phyloP scores from a whole-genome alignment of 2,329 filamentous ascomycete species.

The Colletotrichum sp. region DNA sequence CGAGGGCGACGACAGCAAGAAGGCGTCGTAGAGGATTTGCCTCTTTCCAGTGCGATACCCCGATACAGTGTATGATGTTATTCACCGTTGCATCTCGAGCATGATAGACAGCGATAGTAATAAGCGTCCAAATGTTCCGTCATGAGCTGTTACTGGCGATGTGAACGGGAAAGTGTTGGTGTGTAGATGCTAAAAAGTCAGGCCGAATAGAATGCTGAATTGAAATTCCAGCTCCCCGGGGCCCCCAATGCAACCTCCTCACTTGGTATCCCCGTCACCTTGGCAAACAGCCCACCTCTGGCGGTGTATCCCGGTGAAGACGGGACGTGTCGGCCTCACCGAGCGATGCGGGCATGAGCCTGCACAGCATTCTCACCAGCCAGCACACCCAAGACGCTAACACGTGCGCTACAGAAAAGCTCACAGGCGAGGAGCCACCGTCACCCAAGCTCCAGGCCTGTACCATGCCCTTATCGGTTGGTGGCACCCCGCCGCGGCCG shows the following conservation, averaged over 20 bases:
- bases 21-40: background rate
- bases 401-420: background rate
- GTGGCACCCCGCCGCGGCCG: background rate
- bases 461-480: background rate
- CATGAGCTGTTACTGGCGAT: background rate
- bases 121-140: background rate
- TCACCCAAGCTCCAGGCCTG: background rate
- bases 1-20: conserved; percentile 2
- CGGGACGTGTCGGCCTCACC: background rate
- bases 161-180: background rate
- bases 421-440: background rate
- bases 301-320: background rate
- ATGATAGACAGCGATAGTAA: background rate
- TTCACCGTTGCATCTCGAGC: background rate
- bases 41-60: background rate
- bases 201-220: background rate
- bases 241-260: background rate
- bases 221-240: background rate
- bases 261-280: background rate
- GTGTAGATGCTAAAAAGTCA: background rate
- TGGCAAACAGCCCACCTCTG: background rate
- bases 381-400: background rate
- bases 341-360: background rate
- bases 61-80: background rate
- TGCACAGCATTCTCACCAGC: background rate